These are phyloP conservation scores for Cutaneotrichosporon spelunceum DNA, from an alignment of 1,284 basidiomycete species.

Conservation along the genomic window DNA sequence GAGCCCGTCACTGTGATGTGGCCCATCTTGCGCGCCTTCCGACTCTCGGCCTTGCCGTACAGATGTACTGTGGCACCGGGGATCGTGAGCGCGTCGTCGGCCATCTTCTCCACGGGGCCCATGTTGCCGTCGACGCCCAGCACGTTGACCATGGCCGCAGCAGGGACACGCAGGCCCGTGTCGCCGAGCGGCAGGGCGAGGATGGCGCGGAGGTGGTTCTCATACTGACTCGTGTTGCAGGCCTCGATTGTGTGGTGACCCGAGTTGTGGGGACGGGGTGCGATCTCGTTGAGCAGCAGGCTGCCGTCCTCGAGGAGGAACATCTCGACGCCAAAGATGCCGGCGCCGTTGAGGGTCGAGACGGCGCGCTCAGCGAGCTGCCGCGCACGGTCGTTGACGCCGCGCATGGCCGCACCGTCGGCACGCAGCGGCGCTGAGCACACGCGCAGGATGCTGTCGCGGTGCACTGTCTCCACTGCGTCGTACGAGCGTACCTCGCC, in stretches of 20 bases:
- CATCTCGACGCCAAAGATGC: constrained; percentile 98
- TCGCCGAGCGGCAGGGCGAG: constrained; percentile 85
- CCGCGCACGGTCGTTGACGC: constrained; percentile 64
- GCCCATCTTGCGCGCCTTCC: constrained; percentile 95
- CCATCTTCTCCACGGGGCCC: constrained; percentile 57
- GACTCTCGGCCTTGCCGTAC: constrained; percentile 87
- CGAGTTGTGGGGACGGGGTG: constrained; percentile 98
- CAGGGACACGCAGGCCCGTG: constrained; percentile 80
- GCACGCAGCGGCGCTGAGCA: constrained; percentile 74
- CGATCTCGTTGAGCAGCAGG: constrained; percentile 93
- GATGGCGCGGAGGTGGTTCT: constrained; percentile 97
- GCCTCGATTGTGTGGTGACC: constrained; percentile 99
- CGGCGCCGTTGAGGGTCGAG: constrained; percentile 77
- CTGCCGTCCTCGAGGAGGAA: constrained; percentile 82
- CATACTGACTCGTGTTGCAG: constrained; percentile 92
- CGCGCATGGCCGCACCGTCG: constrained; percentile 48
- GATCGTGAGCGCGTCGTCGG: constrained; percentile 60
- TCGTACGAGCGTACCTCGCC: constrained; percentile 84
- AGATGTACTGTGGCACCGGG: constrained; percentile 82
- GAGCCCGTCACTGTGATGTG: constrained; percentile 88
- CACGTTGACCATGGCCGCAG: constrained; percentile 91
- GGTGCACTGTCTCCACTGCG: constrained; percentile 92
- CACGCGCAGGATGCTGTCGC: constrained; percentile 89
- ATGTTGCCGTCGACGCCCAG: constrained; percentile 72
- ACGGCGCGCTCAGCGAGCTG: constrained; percentile 79